Evolutionary conservation across 1,284 basidiomycete genomes (phyloP).

Genomic region (Puccinia sorghi): DNA sequence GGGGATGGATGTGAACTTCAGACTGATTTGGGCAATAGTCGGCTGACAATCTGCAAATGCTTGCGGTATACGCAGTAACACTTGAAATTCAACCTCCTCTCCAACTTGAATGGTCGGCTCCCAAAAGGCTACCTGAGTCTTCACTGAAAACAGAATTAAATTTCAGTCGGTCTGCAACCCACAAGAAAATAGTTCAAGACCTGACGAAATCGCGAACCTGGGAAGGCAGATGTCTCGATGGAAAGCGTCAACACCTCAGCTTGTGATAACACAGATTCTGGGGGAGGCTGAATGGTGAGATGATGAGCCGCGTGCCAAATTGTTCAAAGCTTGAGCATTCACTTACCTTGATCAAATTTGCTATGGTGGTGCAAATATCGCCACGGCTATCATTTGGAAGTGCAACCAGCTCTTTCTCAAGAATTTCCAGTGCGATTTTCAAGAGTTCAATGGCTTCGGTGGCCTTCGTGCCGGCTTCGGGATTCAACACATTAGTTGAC

Average conservation of each 20-base stretch:
- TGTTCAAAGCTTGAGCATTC: background rate
- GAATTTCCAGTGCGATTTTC: constrained; percentile 20
- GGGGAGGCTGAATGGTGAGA: background rate
- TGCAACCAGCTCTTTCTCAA: background rate
- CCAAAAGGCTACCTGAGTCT: constrained; percentile 29
- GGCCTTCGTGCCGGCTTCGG: background rate
- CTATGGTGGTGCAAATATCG: constrained; percentile 10
- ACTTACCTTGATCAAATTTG: constrained; percentile 16
- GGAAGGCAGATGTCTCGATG: constrained; percentile 19
- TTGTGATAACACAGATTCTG: background rate
- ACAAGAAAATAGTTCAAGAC: background rate
- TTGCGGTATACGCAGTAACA: constrained; percentile 1
- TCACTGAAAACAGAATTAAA: constrained; percentile 9
- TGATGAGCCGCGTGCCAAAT: background rate
- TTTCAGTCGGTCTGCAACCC: background rate
- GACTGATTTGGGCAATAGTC: constrained; percentile 21
- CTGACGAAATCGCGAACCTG: constrained; percentile 7
- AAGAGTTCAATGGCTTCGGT: constrained; percentile 15
- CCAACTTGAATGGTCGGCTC: constrained; percentile 15
- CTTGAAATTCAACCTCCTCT: constrained; percentile 27
- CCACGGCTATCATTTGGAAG: background rate
- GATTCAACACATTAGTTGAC: background rate
- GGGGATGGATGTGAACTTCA: constrained; percentile 30
- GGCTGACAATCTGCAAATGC: constrained; percentile 28
- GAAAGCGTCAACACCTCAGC: background rate